phyloP scores from a whole-genome alignment of 2,329 filamentous ascomycete genomes.

The Colletotrichum spaethianum region DNA sequence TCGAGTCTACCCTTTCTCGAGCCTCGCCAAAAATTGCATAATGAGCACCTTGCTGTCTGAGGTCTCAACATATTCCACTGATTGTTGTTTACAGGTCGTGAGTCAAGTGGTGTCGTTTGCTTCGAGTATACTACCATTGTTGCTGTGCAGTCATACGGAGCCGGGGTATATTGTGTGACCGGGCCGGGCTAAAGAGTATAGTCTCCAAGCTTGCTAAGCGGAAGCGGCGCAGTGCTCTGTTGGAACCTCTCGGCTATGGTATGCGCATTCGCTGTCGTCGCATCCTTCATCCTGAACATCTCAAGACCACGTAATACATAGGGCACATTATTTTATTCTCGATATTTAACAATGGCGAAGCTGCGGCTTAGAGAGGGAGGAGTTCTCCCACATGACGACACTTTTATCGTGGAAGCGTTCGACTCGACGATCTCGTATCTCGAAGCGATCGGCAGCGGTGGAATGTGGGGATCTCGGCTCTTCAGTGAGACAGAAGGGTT shows the following conservation, averaged over 20 bases:
- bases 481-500: conserved; percentile 46
- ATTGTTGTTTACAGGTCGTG: background rate
- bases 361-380: conserved; percentile 46
- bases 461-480: conserved; percentile 48
- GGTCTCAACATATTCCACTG: background rate
- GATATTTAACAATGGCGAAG: background rate
- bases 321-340: background rate
- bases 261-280: background rate
- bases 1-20: background rate
- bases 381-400: conserved; percentile 44
- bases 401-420: conserved; percentile 50
- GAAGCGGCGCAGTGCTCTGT: background rate
- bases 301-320: background rate
- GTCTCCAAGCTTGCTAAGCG: background rate
- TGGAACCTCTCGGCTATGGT: background rate
- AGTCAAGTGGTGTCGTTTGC: background rate
- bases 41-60: background rate
- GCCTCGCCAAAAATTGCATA: background rate
- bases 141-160: background rate
- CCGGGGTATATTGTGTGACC: background rate
- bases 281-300: background rate
- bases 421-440: conserved; percentile 49
- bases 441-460: conserved; percentile 45
- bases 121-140: background rate
- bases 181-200: background rate